Evolutionary conservation across 306 rosid species (phyloP).

Genomic region (Lathyrus oleraceus): DNA sequence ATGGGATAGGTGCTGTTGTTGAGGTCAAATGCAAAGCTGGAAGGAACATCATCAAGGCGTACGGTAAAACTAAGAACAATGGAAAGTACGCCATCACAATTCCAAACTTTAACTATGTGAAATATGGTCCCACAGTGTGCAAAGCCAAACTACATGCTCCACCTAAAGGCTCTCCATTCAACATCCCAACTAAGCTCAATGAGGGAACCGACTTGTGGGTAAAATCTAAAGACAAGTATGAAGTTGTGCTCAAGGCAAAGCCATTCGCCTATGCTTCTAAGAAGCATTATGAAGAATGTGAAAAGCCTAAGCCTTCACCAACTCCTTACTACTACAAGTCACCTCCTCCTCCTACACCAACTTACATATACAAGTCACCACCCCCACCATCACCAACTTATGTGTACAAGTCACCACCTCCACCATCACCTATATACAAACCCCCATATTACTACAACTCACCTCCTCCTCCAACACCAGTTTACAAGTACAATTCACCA

Average conservation of each 20-base stretch:
- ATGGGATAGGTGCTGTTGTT: conserved; percentile 66
- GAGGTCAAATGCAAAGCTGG: conserved; percentile 80
- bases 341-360: conserved; percentile 53
- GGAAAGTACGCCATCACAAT: conserved; percentile 73
- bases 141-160: conserved; percentile 76
- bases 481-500: conserved; percentile 18
- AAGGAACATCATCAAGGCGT: conserved; percentile 56
- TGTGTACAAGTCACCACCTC: conserved; percentile 55
- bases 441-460: too few species aligned
- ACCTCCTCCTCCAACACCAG: conserved; percentile 38
- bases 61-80: conserved; percentile 76
- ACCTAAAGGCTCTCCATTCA: conserved; percentile 73
- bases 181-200: conserved; percentile 65
- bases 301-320: conserved; percentile 58
- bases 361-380: conserved; percentile 51
- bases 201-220: conserved; percentile 64
- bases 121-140: conserved; percentile 70
- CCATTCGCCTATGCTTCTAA: conserved; percentile 89
- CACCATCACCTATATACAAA: conserved; percentile 37
- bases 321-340: conserved; percentile 64
- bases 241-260: conserved; percentile 70
- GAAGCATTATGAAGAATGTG: conserved; percentile 65
- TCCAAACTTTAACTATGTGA: conserved; percentile 58
- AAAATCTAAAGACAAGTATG: conserved; percentile 69
- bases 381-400: conserved; percentile 49